Base-by-base conservation (phyloP, 1,139 yeast species). In the Lodderomyces orthopsilosis region DNA sequence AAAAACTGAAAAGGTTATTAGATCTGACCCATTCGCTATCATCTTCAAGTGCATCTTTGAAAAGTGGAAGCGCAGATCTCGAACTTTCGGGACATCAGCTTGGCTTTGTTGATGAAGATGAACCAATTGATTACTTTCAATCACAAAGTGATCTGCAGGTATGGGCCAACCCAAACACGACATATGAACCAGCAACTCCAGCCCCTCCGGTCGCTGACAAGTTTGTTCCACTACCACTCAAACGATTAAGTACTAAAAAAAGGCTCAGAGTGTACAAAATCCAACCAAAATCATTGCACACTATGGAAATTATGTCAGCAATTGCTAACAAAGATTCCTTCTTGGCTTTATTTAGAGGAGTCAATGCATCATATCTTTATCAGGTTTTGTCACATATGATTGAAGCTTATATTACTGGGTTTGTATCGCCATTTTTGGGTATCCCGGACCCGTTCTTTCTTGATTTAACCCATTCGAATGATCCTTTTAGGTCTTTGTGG, bases 361-460 rank as follows among this genome's bases (percentile, higher is more conserved):
- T 88, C 37, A 90, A 93, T 60, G 88, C 96, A 1, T 75, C 95
- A 1, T 91, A 90, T 58, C 72, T 93, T 27, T 77, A 85, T 58
- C 85, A 79, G 46, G 85, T 95, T 0, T 69, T 90, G 36, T 79
- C 85, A 1, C 81, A 83, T 45, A 86, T 95, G 1, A 69, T 90
- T 41, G 95, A 88, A 57, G 90, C 96, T 1, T 91, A 98, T 97
- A 73, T 89, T 37, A 84, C 95, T 0, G 96, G 96, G 6, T 81
- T 91, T 53, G 62, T 89, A 13, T 83, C 96, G 6, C 93, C 96
- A 2, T 70, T 87, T 42, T 66, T 88, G 45, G 86, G 88, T 13
- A 79, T 89, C n/a, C 96, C 96, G 0, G 97, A 90, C 58, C 96
- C 97, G 1, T 82, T 84, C 51, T 85, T 88, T 60, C 81, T 89